Percentiles rank a stretch among this genome's conserved stretches.
Conservation (phyloP, 345 rosid genomes). For the Syzygium aqueum region DNA sequence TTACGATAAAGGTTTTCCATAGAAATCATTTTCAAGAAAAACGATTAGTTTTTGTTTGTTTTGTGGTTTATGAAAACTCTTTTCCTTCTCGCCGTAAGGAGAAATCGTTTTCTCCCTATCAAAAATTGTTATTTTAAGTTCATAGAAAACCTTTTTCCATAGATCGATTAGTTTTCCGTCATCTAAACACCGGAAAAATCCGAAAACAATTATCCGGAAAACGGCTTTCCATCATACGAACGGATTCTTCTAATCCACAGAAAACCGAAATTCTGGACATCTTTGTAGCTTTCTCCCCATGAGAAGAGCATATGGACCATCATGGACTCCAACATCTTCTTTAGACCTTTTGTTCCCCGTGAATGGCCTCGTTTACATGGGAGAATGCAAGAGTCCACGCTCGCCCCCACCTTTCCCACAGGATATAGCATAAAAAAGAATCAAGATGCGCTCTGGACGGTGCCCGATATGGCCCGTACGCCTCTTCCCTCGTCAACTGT, state of each 20-base stretch:
- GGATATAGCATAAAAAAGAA: background rate
- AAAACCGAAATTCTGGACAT: background rate
- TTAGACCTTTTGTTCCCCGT: background rate
- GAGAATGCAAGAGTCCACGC: background rate
- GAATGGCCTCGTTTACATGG: background rate
- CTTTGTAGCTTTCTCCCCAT: background rate
- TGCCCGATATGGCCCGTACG: background rate
- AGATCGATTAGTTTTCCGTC: rapidly evolving
- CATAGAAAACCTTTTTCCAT: background rate
- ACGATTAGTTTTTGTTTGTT: rapidly evolving
- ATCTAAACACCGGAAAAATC: too few relatives aligned
- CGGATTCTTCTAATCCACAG: background rate
- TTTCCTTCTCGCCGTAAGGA: background rate
- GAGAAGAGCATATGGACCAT: background rate
- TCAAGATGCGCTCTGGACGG: background rate
- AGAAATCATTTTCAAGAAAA: background rate
- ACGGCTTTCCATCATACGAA: background rate
- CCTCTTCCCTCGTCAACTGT: background rate
- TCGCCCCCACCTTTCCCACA: background rate
- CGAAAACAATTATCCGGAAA: background rate
- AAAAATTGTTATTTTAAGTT: background rate
- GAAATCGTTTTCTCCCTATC: background rate
- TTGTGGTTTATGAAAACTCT: background rate
- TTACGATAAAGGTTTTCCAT: background rate
- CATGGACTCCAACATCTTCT: background rate